Evolutionary conservation across 2,329 filamentous ascomycete genomes (phyloP).

Genomic region (Plenodomus lindquistii): DNA sequence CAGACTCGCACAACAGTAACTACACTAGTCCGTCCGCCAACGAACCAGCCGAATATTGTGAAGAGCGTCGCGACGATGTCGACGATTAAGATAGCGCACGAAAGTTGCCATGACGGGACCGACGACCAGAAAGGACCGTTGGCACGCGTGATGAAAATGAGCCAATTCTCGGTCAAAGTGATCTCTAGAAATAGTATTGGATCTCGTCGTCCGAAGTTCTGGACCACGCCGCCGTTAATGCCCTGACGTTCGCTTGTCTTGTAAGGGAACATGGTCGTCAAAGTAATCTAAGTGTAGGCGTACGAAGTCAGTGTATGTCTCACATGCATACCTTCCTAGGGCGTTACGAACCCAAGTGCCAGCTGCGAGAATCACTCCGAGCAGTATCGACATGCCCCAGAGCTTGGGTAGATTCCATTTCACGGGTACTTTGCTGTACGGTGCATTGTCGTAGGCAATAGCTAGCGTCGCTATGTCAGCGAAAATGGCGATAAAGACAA

Average conservation of each 20-base stretch:
- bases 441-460: slow-evolving; percentile 92
- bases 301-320: too few species aligned
- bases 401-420: slow-evolving; percentile 96
- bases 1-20: slow-evolving; percentile 86
- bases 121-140: slow-evolving; percentile 93
- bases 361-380: slow-evolving; percentile 77
- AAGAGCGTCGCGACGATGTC: slow-evolving; percentile 85
- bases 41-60: slow-evolving; percentile 83
- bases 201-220: slow-evolving; percentile 84
- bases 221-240: slow-evolving; percentile 78
- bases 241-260: slow-evolving; percentile 50
- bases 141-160: slow-evolving; percentile 94
- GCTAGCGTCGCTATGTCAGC: slow-evolving; percentile 90
- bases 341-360: too few species aligned
- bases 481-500: slow-evolving; percentile 94
- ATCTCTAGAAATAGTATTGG: slow-evolving; percentile 87
- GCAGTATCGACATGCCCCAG: slow-evolving; percentile 87
- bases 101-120: slow-evolving; percentile 82
- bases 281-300: too few species aligned
- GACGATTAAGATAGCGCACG: slow-evolving; percentile 76
- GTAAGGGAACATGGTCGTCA: slow-evolving; percentile 76
- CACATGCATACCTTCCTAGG: too few species aligned
- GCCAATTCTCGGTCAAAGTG: slow-evolving; percentile 90
- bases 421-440: slow-evolving; percentile 81
- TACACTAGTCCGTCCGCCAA: slow-evolving; percentile 70